A percentile compares a stretch with the other conserved stretches of the same genome.
These are phyloP conservation scores for Populus davidiana DNA, from an alignment of 345 rosid genomes.

Conservation along the genomic window DNA sequence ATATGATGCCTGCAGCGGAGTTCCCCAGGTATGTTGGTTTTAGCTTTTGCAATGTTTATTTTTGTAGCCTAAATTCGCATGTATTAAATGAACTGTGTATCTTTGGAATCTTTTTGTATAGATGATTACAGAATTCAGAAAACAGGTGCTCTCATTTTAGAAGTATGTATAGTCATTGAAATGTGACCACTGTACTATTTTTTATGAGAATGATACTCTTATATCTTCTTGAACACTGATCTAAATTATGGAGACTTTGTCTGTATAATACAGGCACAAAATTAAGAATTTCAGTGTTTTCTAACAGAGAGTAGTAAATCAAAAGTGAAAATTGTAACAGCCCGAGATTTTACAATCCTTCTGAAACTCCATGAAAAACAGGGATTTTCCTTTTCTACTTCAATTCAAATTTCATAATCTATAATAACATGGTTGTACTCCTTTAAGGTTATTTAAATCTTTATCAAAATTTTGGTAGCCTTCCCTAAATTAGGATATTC, in stretches of 20 bases:
- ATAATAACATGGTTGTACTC: no score
- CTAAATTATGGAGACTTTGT: not conserved
- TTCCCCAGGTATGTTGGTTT: conserved; percentile 29
- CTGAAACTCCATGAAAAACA: no score
- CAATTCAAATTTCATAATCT: no score
- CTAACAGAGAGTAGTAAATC: not conserved
- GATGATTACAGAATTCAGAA: not conserved
- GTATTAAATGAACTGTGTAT: not conserved
- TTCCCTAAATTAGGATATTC: no score
- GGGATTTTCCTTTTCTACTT: no score
- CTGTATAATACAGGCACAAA: not conserved
- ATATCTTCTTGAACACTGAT: no score
- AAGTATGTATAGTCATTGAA: not conserved
- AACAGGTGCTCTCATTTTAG: not conserved
- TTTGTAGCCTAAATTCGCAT: not conserved
- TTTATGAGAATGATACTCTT: not conserved
- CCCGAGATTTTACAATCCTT: no score
- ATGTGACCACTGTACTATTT: not conserved
- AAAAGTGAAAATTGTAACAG: not conserved
- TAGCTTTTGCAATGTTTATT: conserved; percentile 4
- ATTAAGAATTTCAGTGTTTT: not conserved
- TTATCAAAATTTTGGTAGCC: no score
- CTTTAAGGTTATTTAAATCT: no score
- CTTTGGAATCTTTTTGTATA: not conserved
- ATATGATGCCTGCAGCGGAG: conserved; percentile 46